phyloP scores from a whole-genome alignment of 1,139 yeast genomes.

The Cylindricascospora bacillispora region DNA sequence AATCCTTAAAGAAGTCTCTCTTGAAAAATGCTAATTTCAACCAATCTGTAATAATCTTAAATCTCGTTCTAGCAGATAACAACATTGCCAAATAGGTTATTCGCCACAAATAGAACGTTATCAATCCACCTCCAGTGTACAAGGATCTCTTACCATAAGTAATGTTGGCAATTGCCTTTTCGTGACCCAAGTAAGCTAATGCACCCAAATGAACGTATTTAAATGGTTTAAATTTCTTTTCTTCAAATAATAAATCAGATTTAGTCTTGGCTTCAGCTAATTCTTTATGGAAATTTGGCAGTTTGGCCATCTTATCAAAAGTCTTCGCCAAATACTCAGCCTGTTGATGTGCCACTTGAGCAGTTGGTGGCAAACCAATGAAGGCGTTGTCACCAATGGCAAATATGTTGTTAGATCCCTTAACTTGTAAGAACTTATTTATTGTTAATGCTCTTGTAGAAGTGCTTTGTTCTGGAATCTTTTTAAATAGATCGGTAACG shows the following conservation, averaged over 20 bases:
- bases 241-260: conserved; percentile 31
- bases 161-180: conserved; percentile 89
- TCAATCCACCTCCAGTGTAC: conserved; percentile 76
- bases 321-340: conserved; percentile 72
- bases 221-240: conserved; percentile 44
- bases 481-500: conserved; percentile 53
- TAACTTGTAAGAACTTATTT: conserved; percentile 69
- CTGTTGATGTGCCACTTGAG: conserved; percentile 95
- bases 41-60: conserved; percentile 83
- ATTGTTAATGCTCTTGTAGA: conserved; percentile 85
- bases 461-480: conserved; percentile 72
- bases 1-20: conserved; percentile 52
- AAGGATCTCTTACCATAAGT: conserved; percentile 83
- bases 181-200: conserved; percentile 77
- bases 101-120: conserved; percentile 90
- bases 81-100: conserved; percentile 86
- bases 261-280: conserved; percentile 26
- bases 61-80: conserved; percentile 76
- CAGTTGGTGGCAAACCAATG: conserved; percentile 85
- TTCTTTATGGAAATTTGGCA: conserved; percentile 46
- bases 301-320: conserved; percentile 61
- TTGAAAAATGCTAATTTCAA: conserved; percentile 77
- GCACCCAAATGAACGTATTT: conserved; percentile 62
- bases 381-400: conserved; percentile 94
- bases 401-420: conserved; percentile 70